Conservation (phyloP, 2,329 filamentous ascomycete genomes). For the Apiospora kogelbergensis region DNA sequence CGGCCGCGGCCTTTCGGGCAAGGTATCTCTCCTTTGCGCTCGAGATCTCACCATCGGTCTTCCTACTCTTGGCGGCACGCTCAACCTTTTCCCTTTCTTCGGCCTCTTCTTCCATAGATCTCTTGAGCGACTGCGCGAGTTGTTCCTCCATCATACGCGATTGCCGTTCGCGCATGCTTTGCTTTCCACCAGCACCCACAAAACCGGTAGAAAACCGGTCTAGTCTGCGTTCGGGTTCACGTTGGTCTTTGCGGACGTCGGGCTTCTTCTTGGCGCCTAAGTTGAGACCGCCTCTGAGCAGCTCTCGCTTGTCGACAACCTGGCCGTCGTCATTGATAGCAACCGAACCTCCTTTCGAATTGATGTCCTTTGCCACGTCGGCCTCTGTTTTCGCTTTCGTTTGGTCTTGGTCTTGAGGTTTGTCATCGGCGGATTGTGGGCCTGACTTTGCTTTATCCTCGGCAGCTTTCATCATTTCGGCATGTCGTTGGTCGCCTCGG, state of each 20-base stretch:
- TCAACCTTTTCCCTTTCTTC: conserved; percentile 62
- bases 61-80: conserved; percentile 70
- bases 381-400: conserved; percentile 55
- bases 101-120: conserved; percentile 68
- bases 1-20: conserved; percentile 75
- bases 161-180: conserved; percentile 73
- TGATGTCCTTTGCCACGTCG: conserved; percentile 67
- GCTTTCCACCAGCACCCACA: conserved; percentile 51
- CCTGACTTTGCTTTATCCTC: conserved; percentile 51
- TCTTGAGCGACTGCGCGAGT: conserved; percentile 70
- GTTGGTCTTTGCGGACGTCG: conserved; percentile 35
- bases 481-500: conserved; percentile 67
- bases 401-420: conserved; percentile 37
- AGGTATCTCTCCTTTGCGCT: conserved; percentile 80
- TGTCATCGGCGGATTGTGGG: conserved; percentile 28
- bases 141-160: conserved; percentile 78
- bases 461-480: conserved; percentile 67
- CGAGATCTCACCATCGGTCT: conserved; percentile 74
- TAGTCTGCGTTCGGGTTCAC: conserved; percentile 27
- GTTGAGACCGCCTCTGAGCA: conserved; percentile 75
- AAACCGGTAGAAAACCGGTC: conserved; percentile 31
- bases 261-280: conserved; percentile 62
- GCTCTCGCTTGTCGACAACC: conserved; percentile 80
- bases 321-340: conserved; percentile 80
- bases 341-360: conserved; percentile 59